Evolutionary conservation across 805 yeast species (phyloP), one percentile per base, ranked within the genome.

Genomic region (Zygosaccharomyces pseudorouxii): DNA sequence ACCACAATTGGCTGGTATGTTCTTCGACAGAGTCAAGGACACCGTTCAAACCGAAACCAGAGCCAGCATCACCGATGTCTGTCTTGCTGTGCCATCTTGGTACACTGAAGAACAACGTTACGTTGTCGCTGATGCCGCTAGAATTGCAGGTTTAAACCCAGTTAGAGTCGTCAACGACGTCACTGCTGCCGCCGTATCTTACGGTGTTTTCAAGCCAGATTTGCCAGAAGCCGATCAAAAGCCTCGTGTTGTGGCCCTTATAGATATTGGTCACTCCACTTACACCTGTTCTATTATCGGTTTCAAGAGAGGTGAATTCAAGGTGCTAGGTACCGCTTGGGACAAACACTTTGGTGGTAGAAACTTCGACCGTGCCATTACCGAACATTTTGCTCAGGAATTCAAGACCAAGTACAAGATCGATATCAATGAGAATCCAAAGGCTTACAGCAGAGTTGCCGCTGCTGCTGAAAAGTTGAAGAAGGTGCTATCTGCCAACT

Each of bases 311-410:
- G 99, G 99, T 68, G 98, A 93, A 77, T 80, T 90, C 73, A 89
- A 88, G 75, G 79, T 93, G 47, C 75, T 93, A 60, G 96, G 96
- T 60, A 80, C 96, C 54, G 95, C 96, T 62, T 86, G 81, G 68
- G 96, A 90, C 76, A 88, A 88, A 75, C 88, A 88, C 75, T 93
- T 93, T 64, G 99, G 99, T 79, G 99, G 99, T 72, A 85, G 99
- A 75, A 89, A 89, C 70, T 83, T 93, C 55, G 99, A 93, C 74
- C 77, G 76, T 64, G 97, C 96, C 54, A 87, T 93, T 62, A 90
- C 98, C 59, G 82, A 89, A 72, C 93, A 89, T 73, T 89, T 93
- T 65, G 96, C 97, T 62, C 85, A 86, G 59, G 95, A 89, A 71
- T 89, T 93, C 79, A 81, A 84, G 72, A 75, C 74, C 49, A 93